Percentiles rank a stretch among this genome's conserved stretches.
Conservation (phyloP, 1,139 yeast species). For the Yamadazyma conglobata region DNA sequence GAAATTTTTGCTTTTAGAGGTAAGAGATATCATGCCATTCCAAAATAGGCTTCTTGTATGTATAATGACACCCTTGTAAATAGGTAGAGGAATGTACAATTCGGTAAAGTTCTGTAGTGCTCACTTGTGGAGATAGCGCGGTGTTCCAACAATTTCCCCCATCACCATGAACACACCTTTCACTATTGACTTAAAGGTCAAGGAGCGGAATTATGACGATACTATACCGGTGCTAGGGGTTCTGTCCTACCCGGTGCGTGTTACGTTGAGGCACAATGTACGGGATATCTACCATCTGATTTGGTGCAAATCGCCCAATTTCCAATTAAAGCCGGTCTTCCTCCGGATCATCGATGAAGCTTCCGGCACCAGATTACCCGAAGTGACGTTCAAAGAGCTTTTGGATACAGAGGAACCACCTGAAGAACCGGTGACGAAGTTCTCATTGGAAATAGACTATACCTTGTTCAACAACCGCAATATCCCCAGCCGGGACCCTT, state of each 20-base stretch:
- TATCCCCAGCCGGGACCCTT: conserved; percentile 24
- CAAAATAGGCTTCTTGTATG: conserved; percentile 17
- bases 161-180: conserved; percentile 24
- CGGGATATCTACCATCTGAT: conserved; percentile 25
- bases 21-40: conserved; percentile 87
- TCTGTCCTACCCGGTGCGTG: conserved; percentile 15
- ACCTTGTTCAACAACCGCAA: conserved; percentile 16
- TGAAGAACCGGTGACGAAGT: conserved; percentile 7
- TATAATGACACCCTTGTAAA: conserved; percentile 4
- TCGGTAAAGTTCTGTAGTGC: background rate
- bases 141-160: too few species aligned
- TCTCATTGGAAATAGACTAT: conserved; percentile 23
- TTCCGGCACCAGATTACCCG: conserved; percentile 8
- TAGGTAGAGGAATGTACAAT: conserved; percentile 5
- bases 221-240: conserved; percentile 6
- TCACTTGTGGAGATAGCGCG: too few species aligned
- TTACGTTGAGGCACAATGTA: conserved; percentile 21
- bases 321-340: conserved; percentile 23
- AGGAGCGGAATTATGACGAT: conserved; percentile 12
- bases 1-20: conserved; percentile 90
- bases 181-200: conserved; percentile 17
- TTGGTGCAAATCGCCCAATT: conserved; percentile 25
- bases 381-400: conserved; percentile 16
- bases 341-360: conserved; percentile 16
- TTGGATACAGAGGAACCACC: conserved; percentile 13